A percentile compares a stretch with the other conserved stretches of the same genome.
Conservation (phyloP, 73 alveolate genomes). For the Paramecium primaurelia region DNA sequence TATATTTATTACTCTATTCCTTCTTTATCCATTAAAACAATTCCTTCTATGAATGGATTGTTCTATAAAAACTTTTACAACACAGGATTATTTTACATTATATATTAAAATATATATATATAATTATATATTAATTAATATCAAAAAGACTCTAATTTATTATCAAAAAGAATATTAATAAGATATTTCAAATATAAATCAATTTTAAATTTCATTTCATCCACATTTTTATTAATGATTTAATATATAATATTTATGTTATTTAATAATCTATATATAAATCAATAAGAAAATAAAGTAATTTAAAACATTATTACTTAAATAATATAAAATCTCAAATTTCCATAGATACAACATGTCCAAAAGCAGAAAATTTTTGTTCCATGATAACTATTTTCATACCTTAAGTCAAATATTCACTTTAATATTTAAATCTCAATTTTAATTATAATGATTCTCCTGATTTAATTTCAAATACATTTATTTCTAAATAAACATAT, state of each 20-base stretch:
- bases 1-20: neutral
- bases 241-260: too few species aligned
- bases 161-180: too few species aligned
- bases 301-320: neutral
- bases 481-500: neutral
- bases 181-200: neutral
- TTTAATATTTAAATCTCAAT: neutral
- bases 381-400: neutral
- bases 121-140: neutral
- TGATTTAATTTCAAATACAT: neutral
- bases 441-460: neutral
- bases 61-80: neutral
- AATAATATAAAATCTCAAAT: neutral
- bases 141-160: neutral
- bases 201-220: too few species aligned
- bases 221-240: too few species aligned
- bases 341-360: neutral
- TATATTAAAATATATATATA: neutral
- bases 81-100: neutral
- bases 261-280: too few species aligned
- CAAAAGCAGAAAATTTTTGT: neutral
- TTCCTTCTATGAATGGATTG: conserved; percentile 26
- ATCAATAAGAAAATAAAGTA: too few species aligned
- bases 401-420: neutral
- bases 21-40: conserved; percentile 4